Evolutionary conservation across 306 rosid genomes (phyloP), one percentile per base, ranked within the genome.

Genomic region (Citrullus mucosospermus): DNA sequence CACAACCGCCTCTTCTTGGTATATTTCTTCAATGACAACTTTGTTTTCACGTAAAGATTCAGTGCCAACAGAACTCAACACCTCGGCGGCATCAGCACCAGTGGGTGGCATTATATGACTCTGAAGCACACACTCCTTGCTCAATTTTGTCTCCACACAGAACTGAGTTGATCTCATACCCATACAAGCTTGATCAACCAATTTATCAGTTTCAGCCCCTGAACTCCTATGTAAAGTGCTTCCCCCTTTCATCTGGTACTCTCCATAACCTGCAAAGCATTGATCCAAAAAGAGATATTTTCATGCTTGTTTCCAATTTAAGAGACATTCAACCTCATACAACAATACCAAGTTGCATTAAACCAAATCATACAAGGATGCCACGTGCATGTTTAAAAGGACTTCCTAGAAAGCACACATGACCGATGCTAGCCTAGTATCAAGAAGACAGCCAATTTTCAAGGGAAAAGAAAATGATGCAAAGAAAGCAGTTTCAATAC

Each of bases 121-220:
- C 78, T 86, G 82, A 81, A 84, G 80, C 76, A 78, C 78, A 81
- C 87, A 75, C 77, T 82, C 80, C 63, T 86, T 83, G 75, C 83
- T 81, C 75, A 55, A 84, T 79, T 85, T 82, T 75, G 83, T 81
- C 36, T 88, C 91, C 79, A 84, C 76, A 79, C 86, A 80, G 78
- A 79, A 56, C 17, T 63, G 69, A 78, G 86, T 71, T 75, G 86
- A 80, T 71, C 81, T 84, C 81, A 82, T 85, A 71, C 80, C 81
- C 78, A 80, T 80, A 78, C 39, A 70, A 55, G 83, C 80, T 84
- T 86, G 93, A 85, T 87, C 88, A 82, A 82, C 82, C 57, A 86
- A 74, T 84, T 80, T 75, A 82, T 79, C 63, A 39, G 78, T 76
- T 38, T 81, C 65, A 32, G 78, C 80, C 53, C 76, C 80, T 32